phyloP scores from a whole-genome alignment of 805 yeast genomes.

The Kuraishia ogatae region DNA sequence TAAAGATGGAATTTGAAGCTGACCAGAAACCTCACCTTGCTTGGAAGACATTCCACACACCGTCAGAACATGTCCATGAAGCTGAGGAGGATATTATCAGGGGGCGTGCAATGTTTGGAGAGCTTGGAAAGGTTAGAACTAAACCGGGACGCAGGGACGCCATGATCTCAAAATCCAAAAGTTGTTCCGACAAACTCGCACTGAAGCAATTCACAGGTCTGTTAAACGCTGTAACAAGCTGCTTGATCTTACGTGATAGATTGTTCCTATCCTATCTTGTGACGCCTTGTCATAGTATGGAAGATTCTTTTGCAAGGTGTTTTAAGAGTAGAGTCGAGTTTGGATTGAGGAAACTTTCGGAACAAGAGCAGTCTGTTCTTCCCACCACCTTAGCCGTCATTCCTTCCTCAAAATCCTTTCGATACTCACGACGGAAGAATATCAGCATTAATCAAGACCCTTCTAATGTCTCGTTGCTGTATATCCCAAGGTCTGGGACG shows the following conservation, averaged over 20 bases:
- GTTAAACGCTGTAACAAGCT: conserved; percentile 34
- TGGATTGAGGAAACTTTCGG: neutral
- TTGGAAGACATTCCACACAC: neutral
- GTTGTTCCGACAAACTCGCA: conserved; percentile 82
- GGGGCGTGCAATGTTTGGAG: conserved; percentile 55
- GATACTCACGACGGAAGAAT: neutral
- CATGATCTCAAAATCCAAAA: conserved; percentile 60
- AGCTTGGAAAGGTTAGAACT: conserved; percentile 67
- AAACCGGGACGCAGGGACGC: conserved; percentile 91
- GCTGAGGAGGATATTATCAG: conserved; percentile 18
- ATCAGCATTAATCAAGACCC: neutral
- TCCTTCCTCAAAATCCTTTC: conserved; percentile 7
- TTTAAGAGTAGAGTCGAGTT: neutral
- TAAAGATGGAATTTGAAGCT: conserved; percentile 14
- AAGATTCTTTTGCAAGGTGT: neutral
- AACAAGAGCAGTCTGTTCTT: neutral
- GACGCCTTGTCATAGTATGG: conserved; percentile 21
- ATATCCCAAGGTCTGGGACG: neutral
- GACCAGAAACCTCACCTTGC: conserved; percentile 1
- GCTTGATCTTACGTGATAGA: conserved; percentile 22
- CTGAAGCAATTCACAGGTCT: conserved; percentile 52
- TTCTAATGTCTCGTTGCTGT: neutral
- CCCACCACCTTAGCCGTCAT: conserved; percentile 1
- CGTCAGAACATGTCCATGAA: conserved; percentile 11
- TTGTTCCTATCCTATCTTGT: conserved; percentile 40